Conservation (phyloP, 345 rosid species). For the Garcia nutans region DNA sequence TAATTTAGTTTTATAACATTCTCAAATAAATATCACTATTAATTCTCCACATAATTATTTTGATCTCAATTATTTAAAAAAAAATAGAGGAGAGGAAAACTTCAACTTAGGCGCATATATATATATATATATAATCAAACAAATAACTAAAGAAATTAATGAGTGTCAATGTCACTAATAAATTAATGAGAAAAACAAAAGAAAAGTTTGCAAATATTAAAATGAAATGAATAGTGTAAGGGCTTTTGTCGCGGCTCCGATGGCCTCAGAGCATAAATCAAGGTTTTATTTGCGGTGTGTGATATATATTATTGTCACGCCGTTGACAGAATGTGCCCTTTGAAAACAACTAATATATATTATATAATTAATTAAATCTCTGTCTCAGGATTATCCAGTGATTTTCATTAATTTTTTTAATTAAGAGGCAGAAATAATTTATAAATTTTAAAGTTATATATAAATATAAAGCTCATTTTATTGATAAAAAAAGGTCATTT, state of each 20-base stretch:
- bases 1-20: no score
- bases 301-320: slow-evolving; percentile 27
- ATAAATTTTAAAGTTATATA: no score
- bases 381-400: no score
- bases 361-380: not conserved
- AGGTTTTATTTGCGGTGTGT: slow-evolving; percentile 39
- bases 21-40: no score
- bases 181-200: no score
- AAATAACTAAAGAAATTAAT: slow-evolving; percentile 39
- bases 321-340: slow-evolving; percentile 28
- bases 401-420: no score
- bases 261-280: slow-evolving; percentile 35
- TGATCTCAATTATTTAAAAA: no score
- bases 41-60: no score
- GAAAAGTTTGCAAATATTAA: not conserved
- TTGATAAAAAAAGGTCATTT: no score
- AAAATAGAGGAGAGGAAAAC: no score
- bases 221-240: slow-evolving; percentile 32
- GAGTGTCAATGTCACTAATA: slow-evolving; percentile 49
- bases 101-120: no score
- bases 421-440: not conserved
- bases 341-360: slow-evolving; percentile 10
- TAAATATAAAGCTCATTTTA: no score
- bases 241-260: slow-evolving; percentile 52
- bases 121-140: slow-evolving; percentile 26